Conservation (phyloP, 176 grass and related monocot species). For the Oryza longistaminata region DNA sequence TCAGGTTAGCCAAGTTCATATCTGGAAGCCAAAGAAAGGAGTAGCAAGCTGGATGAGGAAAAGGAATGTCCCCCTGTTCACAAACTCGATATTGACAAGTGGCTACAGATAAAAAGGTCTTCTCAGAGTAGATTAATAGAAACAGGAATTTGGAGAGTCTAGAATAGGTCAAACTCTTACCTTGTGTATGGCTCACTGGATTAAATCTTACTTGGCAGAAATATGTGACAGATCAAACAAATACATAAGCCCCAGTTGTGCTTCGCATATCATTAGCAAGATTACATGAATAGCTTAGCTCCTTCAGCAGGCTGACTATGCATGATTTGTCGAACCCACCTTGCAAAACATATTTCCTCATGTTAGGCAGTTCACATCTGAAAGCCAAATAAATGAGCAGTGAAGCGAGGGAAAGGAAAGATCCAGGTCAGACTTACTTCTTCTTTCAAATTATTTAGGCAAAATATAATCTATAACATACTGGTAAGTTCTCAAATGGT, state of each 20-base stretch:
- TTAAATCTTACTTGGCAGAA: slow-evolving; percentile 18
- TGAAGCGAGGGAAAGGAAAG: background rate
- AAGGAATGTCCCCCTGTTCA: background rate
- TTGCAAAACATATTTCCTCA: slow-evolving; percentile 15
- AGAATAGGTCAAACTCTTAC: slow-evolving; percentile 12
- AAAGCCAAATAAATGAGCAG: slow-evolving; percentile 20
- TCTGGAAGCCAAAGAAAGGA: background rate
- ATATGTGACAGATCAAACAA: slow-evolving; percentile 26
- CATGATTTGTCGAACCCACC: background rate
- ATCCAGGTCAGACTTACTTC: slow-evolving; percentile 9
- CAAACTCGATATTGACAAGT: background rate
- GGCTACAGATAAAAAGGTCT: slow-evolving; percentile 19
- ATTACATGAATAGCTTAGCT: slow-evolving; percentile 14
- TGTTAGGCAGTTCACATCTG: slow-evolving; percentile 7
- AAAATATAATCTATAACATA: background rate
- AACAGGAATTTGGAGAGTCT: slow-evolving; percentile 16
- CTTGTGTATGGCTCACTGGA: slow-evolving; percentile 5
- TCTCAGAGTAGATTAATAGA: slow-evolving; percentile 23
- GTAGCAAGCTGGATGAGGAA: background rate
- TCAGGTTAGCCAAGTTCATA: background rate
- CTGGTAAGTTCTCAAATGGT: slow-evolving; percentile 21
- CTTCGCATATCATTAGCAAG: slow-evolving; percentile 29
- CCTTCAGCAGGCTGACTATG: slow-evolving; percentile 15
- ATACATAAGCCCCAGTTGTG: background rate
- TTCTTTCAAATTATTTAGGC: slow-evolving; percentile 24